These are phyloP conservation scores for Xylaria castorea DNA, from an alignment of 495 filamentous ascomycete species.

Conservation along the genomic window DNA sequence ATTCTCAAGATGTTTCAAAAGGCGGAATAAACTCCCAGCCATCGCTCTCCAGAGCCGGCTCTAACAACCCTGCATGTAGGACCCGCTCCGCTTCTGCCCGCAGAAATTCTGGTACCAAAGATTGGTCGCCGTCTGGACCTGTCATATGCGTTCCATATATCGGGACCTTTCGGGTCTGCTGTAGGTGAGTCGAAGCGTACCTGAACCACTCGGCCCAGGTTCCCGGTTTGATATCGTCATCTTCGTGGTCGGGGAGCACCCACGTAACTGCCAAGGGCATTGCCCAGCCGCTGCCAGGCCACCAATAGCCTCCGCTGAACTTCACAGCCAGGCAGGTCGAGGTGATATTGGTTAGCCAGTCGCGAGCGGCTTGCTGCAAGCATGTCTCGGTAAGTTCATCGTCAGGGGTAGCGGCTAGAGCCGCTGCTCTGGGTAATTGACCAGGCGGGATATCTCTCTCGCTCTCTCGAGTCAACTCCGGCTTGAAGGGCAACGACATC, in stretches of 20 bases:
- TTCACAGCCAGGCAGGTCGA: slow-evolving; percentile 21
- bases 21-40: slow-evolving; percentile 22
- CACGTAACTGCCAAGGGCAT: slow-evolving; percentile 29
- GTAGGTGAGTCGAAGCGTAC: slow-evolving; percentile 34
- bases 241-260: slow-evolving; percentile 32
- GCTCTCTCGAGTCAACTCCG: slow-evolving; percentile 20
- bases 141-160: slow-evolving; percentile 17
- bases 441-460: not conserved
- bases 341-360: slow-evolving; percentile 18
- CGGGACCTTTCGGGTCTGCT: slow-evolving; percentile 30
- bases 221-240: slow-evolving; percentile 29
- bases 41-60: slow-evolving; percentile 22
- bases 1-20: slow-evolving; percentile 5
- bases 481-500: slow-evolving; percentile 24
- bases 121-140: slow-evolving; percentile 1
- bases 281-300: slow-evolving; percentile 31
- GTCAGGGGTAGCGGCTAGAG: not conserved
- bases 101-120: slow-evolving; percentile 13
- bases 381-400: slow-evolving; percentile 1
- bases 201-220: slow-evolving; percentile 39
- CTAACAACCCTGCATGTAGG: slow-evolving; percentile 17
- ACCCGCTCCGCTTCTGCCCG: slow-evolving; percentile 18
- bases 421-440: not conserved
- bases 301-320: slow-evolving; percentile 25
- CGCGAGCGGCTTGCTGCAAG: slow-evolving; percentile 16